Evolutionary conservation across 331 rosid genomes (phyloP).

Genomic region (Spiraea crenata): DNA sequence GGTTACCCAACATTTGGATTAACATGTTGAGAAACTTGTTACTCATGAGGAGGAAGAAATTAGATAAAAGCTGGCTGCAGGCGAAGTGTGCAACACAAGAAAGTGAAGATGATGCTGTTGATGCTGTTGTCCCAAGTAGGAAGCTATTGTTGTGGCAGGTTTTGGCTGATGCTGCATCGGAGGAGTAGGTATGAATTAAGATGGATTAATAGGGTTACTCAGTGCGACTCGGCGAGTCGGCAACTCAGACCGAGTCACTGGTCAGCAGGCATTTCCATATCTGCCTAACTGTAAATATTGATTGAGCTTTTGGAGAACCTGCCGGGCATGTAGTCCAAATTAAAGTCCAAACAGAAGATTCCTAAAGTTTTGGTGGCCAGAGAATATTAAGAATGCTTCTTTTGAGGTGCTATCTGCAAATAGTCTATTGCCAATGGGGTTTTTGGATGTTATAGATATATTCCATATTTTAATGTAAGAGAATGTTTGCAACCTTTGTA

Average conservation of each 20-base stretch:
- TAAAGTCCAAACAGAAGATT: constrained; percentile 27
- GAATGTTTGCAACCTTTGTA: no score
- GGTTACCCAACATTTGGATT: constrained; percentile 32
- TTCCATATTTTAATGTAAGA: no score
- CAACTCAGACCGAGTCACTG: no score
- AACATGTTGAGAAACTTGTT: constrained; percentile 17
- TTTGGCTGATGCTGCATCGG: constrained; percentile 16
- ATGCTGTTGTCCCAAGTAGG: not conserved
- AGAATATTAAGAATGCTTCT: constrained; percentile 2
- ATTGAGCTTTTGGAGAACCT: not conserved
- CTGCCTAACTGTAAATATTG: not conserved
- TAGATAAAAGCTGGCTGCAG: constrained; percentile 8
- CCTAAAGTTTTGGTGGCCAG: constrained; percentile 18
- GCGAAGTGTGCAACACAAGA: constrained; percentile 6
- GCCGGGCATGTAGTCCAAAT: constrained; percentile 13
- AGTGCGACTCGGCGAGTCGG: not conserved
- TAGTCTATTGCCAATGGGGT: not conserved
- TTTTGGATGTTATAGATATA: no score
- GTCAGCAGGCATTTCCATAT: not conserved
- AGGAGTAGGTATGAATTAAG: not conserved
- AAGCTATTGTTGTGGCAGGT: constrained; percentile 28
- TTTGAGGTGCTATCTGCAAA: not conserved
- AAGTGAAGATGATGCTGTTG: not conserved
- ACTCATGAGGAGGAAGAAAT: constrained; percentile 22
- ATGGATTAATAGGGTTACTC: not conserved